Evolutionary conservation across 2,329 filamentous ascomycete species (phyloP).

Genomic region (Gnomoniopsis sp.): DNA sequence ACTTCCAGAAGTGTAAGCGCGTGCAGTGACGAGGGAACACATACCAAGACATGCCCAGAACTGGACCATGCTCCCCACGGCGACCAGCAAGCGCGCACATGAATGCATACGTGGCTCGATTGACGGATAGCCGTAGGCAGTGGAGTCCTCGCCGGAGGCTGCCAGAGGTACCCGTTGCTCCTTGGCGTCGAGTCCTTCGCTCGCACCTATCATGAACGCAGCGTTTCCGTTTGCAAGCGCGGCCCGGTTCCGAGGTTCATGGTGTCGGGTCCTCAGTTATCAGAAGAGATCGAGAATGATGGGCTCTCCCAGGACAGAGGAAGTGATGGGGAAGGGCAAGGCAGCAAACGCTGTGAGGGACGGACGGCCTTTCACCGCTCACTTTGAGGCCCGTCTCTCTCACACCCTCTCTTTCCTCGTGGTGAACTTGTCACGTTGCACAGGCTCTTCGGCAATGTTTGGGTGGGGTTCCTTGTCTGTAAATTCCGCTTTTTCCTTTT

Average conservation of each 20-base stretch:
- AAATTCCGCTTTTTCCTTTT: neutral
- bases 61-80: too few relatives aligned
- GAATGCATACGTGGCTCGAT: neutral
- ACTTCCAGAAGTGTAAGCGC: neutral
- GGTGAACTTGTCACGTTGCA: slow-evolving; percentile 16
- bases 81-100: neutral
- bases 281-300: neutral
- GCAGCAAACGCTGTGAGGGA: neutral
- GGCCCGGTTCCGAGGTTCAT: neutral
- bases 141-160: neutral
- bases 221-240: neutral
- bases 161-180: neutral
- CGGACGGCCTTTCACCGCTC: slow-evolving; percentile 16
- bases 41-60: neutral
- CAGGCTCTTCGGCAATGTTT: neutral
- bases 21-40: neutral
- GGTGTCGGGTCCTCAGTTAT: neutral
- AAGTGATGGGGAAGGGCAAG: neutral
- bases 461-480: neutral
- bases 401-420: neutral
- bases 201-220: neutral
- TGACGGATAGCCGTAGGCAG: neutral
- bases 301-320: neutral
- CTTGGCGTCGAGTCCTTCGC: neutral
- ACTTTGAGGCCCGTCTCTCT: neutral